These are phyloP conservation scores for Cryphonectria radicalis DNA, from an alignment of 2,329 filamentous ascomycete species.

Conservation along the genomic window DNA sequence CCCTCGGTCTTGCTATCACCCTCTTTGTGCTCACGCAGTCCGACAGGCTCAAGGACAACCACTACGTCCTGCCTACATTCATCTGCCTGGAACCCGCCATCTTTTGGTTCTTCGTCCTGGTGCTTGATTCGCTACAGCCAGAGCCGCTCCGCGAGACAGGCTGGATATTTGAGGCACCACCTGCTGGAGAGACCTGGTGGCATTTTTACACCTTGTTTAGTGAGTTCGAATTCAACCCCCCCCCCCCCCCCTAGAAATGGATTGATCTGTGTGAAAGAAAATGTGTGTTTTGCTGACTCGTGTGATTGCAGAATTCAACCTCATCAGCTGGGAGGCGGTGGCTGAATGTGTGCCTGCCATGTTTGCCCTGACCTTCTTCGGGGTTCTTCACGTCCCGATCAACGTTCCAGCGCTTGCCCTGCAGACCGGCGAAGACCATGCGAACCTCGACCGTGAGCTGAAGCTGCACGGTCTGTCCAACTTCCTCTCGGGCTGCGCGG, in stretches of 20 bases:
- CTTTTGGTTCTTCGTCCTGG: conserved; percentile 78
- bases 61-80: conserved; percentile 77
- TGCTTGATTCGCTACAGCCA: conserved; percentile 69
- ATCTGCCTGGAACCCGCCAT: conserved; percentile 78
- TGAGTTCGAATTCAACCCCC: conserved; percentile 49
- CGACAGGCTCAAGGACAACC: conserved; percentile 77
- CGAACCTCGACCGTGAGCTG: conserved; percentile 88
- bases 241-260: too few species aligned
- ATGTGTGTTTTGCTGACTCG: conserved; percentile 30
- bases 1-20: conserved; percentile 74
- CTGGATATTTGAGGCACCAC: conserved; percentile 91
- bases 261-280: not conserved
- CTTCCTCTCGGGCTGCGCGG: conserved; percentile 80
- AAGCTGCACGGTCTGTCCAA: conserved; percentile 94
- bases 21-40: conserved; percentile 56
- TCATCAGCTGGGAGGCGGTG: conserved; percentile 83
- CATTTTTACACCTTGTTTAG: conserved; percentile 96
- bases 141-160: conserved; percentile 70
- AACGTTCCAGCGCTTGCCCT: conserved; percentile 94
- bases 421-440: conserved; percentile 88
- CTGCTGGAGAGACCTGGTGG: conserved; percentile 89
- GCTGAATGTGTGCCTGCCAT: conserved; percentile 88
- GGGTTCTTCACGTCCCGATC: conserved; percentile 94
- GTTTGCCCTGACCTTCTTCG: conserved; percentile 96
- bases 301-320: conserved; percentile 69